Evolutionary conservation across 2,329 filamentous ascomycete species (phyloP).

Genomic region (Colletotrichum phormii): DNA sequence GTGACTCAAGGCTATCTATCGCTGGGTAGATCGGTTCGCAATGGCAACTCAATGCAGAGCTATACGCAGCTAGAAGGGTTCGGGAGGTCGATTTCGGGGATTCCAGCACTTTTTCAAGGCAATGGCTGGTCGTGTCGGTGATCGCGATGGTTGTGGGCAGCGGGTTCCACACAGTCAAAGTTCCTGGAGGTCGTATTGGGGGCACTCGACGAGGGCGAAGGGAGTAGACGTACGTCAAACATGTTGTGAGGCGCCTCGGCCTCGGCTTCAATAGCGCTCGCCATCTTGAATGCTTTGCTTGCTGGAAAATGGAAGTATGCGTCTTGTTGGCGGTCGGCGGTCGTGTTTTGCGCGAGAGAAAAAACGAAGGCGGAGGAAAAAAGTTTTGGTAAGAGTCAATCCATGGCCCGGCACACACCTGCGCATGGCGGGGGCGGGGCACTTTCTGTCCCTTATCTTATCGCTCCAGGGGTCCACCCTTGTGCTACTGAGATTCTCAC

Average conservation of each 20-base stretch:
- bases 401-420: background rate
- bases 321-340: background rate
- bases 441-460: conserved; percentile 12
- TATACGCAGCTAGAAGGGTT: background rate
- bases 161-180: background rate
- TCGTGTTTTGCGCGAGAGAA: background rate
- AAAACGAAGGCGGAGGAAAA: background rate
- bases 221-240: conserved; percentile 48
- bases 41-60: background rate
- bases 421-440: conserved; percentile 12
- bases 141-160: conserved; percentile 4
- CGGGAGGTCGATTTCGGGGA: too few species aligned
- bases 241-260: conserved; percentile 50
- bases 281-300: conserved; percentile 9
- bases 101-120: background rate
- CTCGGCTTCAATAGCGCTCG: conserved; percentile 29
- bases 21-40: background rate
- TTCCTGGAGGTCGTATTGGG: background rate
- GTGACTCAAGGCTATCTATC: background rate
- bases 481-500: background rate
- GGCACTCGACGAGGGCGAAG: background rate
- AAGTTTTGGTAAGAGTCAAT: conserved; percentile 1
- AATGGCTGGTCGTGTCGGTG: conserved; percentile 40
- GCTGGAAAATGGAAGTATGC: background rate
- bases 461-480: background rate